Percentiles rank a stretch among this genome's conserved stretches.
These are phyloP conservation scores for Xerocomus potaroensis DNA, from an alignment of 768 basidiomycete genomes.

Conservation along the genomic window DNA sequence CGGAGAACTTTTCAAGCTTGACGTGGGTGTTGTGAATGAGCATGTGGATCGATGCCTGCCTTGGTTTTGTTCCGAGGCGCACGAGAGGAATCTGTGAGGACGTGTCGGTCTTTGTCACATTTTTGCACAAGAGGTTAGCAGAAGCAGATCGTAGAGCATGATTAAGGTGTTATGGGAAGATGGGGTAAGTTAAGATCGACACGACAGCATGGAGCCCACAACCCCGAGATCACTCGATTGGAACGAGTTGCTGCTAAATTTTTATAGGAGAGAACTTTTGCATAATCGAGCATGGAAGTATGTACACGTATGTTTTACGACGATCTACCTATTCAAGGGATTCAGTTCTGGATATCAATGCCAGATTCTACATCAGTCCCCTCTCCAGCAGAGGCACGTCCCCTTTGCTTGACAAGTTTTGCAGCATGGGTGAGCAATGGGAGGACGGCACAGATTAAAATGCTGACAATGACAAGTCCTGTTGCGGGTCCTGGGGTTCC, in stretches of 20 bases:
- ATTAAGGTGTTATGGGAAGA: too few relatives aligned
- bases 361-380: background rate
- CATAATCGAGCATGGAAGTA: too few relatives aligned
- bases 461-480: constrained; percentile 11
- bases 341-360: too few relatives aligned
- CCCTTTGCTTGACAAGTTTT: background rate
- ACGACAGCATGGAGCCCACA: background rate
- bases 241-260: constrained; percentile 41
- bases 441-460: constrained; percentile 4
- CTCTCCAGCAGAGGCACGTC: background rate
- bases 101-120: constrained; percentile 25
- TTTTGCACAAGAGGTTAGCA: constrained; percentile 50
- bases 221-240: constrained; percentile 31
- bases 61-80: constrained; percentile 60
- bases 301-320: too few relatives aligned
- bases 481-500: constrained; percentile 9
- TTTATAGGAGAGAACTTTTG: background rate
- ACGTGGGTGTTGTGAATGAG: constrained; percentile 71
- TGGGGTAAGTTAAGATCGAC: too few relatives aligned
- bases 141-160: too few relatives aligned
- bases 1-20: constrained; percentile 64
- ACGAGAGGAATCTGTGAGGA: constrained; percentile 28
- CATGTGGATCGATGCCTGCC: constrained; percentile 67
- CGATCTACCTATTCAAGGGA: too few relatives aligned
- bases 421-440: background rate